Base-by-base conservation (phyloP, 345 rosid species). In the Arabidopsis arenosa region DNA sequence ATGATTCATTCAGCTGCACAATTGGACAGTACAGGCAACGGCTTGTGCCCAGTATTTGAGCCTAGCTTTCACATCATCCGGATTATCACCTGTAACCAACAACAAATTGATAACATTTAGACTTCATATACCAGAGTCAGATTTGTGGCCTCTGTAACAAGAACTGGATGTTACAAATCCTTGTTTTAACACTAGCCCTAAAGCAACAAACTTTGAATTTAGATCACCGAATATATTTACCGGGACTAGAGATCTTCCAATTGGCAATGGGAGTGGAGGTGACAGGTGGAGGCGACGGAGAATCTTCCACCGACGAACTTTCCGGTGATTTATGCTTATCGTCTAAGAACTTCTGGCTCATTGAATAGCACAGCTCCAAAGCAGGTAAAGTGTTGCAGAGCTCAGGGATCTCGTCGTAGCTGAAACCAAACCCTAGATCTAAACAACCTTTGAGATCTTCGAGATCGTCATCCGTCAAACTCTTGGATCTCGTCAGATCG, bases 211-310 rank as follows among this genome's bases (percentile, higher is more conserved):
- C 30, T 28, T 28, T 28, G 30, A 28, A 28, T 3, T 28, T 28
- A 28, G 32, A 33, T 33, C 18, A 35, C 7, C 6, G 23, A 52
- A 32, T 5, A 18, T 51, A 36, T 1, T 72, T 53, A 91, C 98
- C 98, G 49, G 97, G 98, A 77, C 94, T 88, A 57, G 98, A 93
- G 83, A 93, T 91, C 86, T 89, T 90, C 98, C 97, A 93, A 53
- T 78, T 93, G 17, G 98, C 91, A 73, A 89, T 79, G 12, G 73
- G 81, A 41, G 35, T 7, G 17, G 49, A 5, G 5, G 15, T 37
- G 47, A 37, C 65, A 9, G 33, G 30, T 39, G 33, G 21, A 65
- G 67, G 70, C 18, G 86, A 78, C 8, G 80, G 75, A 28, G 85
- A 39, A 33, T 83, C 85, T 7, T 83, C 26, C 41, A 44, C 93